Conservation (phyloP, 129 eudicot genomes). For the Helichrysum umbraculigerum region DNA sequence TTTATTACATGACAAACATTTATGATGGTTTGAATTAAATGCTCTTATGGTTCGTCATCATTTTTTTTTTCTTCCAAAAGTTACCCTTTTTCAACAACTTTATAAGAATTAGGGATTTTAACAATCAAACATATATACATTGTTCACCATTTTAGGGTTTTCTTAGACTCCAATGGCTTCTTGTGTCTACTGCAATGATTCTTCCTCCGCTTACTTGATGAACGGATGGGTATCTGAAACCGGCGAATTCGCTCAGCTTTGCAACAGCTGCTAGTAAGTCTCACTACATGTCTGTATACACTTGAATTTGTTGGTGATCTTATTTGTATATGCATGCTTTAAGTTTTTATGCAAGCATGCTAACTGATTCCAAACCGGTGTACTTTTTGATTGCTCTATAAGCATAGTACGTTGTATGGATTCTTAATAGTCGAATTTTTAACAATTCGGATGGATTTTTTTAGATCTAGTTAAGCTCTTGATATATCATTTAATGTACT, state of each 20-base stretch:
- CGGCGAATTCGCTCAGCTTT: conserved; percentile 50
- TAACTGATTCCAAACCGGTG: neutral
- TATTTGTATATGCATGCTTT: neutral
- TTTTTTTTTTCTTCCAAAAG: neutral
- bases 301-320: conserved; percentile 1
- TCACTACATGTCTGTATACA: neutral
- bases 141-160: conserved; percentile 34
- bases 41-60: neutral
- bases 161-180: conserved; percentile 31
- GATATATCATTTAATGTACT: neutral
- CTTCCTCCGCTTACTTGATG: conserved; percentile 35
- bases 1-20: neutral
- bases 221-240: conserved; percentile 49
- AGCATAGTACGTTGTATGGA: neutral
- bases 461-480: neutral
- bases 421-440: neutral
- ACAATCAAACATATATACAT: neutral
- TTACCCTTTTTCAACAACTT: neutral
- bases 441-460: neutral
- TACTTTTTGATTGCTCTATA: too few relatives aligned
- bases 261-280: conserved; percentile 53
- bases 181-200: conserved; percentile 44
- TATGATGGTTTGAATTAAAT: neutral
- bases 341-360: neutral
- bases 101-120: neutral